A percentile compares a stretch with the other conserved stretches of the same genome.
Conservation (phyloP, 2,329 filamentous ascomycete species). For the Simplicillium sp. region DNA sequence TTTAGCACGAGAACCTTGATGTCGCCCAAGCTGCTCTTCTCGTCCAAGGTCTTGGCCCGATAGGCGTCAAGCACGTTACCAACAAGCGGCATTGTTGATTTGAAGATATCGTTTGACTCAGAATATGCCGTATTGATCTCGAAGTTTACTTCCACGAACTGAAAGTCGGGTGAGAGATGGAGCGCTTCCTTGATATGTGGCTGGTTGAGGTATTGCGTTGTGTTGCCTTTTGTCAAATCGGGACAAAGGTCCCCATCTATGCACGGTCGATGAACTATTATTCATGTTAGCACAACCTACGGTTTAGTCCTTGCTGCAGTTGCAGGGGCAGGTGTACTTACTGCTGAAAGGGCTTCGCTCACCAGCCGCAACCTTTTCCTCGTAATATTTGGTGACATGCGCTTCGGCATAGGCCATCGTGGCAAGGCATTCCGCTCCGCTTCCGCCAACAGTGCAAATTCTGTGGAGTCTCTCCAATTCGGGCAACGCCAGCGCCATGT, state of each 20-base stretch:
- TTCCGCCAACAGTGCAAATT: neutral
- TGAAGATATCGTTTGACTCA: neutral
- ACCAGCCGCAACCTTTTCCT: neutral
- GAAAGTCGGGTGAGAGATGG: neutral
- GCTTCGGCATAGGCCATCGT: neutral
- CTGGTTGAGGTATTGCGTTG: neutral
- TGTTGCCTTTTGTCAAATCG: neutral
- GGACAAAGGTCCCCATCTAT: neutral
- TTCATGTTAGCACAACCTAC: neutral
- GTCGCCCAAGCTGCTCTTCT: neutral
- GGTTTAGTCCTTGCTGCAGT: neutral
- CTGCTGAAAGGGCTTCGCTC: neutral
- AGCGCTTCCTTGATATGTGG: neutral
- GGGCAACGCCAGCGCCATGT: neutral
- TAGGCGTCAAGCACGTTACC: neutral
- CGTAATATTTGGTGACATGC: neutral
- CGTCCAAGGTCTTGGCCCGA: too few relatives aligned
- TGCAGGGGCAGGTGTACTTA: neutral
- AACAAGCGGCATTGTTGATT: too few relatives aligned
- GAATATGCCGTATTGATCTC: neutral
- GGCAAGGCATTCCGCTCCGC: neutral
- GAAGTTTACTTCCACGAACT: neutral
- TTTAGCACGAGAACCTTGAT: conserved; percentile 10
- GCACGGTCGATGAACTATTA: neutral
- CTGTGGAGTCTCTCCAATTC: neutral